Evolutionary conservation across 2,329 filamentous ascomycete genomes (phyloP).

Genomic region (Sporothrix mexicana): DNA sequence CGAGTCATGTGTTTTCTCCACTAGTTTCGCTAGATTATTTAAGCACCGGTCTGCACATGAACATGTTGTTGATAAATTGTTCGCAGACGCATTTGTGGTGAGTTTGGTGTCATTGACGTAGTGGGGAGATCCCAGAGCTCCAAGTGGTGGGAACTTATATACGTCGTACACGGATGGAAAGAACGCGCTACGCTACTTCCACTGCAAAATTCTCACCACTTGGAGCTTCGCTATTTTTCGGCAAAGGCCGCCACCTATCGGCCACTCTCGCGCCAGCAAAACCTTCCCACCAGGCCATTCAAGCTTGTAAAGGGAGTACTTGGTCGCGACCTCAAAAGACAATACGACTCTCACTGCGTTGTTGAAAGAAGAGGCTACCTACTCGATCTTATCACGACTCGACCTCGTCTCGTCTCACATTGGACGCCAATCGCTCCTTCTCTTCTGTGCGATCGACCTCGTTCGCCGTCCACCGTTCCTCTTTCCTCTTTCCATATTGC

Average conservation of each 20-base stretch:
- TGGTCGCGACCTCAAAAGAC: too few species aligned
- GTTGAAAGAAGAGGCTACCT: too few species aligned
- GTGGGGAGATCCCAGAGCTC: too few species aligned
- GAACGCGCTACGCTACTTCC: too few species aligned
- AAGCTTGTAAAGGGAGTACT: too few species aligned
- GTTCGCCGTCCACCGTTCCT: too few species aligned
- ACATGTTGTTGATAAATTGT: too few species aligned
- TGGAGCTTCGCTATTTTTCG: constrained; percentile 19
- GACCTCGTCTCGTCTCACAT: background rate
- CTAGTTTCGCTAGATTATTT: background rate
- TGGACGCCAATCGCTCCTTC: constrained; percentile 10
- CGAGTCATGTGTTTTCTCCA: too few species aligned
- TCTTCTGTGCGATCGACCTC: background rate
- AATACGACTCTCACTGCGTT: background rate
- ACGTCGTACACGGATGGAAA: background rate
- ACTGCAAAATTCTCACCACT: constrained; percentile 8
- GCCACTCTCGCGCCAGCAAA: background rate
- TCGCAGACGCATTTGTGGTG: background rate
- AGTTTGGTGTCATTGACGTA: background rate
- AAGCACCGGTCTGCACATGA: background rate
- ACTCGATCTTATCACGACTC: background rate
- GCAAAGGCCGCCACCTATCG: constrained; percentile 11
- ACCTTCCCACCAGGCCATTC: too few species aligned
- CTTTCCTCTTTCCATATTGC: too few species aligned
- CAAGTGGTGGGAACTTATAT: background rate